These are phyloP conservation scores for Trichosporon sp. DNA, from an alignment of 1,284 basidiomycete genomes.

Conservation along the genomic window DNA sequence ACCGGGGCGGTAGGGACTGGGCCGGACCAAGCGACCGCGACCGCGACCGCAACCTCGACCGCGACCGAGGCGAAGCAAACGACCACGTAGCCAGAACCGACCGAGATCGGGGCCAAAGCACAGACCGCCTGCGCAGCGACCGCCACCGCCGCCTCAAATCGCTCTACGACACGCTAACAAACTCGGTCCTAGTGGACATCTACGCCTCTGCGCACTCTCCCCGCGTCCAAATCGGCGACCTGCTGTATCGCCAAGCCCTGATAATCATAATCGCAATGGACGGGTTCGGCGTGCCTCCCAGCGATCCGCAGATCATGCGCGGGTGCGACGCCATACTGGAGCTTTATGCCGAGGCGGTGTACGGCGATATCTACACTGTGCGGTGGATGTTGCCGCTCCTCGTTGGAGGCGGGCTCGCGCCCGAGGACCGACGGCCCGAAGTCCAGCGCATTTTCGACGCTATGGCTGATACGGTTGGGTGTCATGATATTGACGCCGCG, in stretches of 20 bases:
- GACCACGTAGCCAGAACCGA: too few species aligned
- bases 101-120: too few species aligned
- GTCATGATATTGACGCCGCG: constrained; percentile 10
- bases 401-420: constrained; percentile 3
- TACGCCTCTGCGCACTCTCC: constrained; percentile 11
- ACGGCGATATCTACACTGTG: constrained; percentile 12
- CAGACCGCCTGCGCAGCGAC: too few species aligned
- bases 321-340: constrained; percentile 14
- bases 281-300: constrained; percentile 1
- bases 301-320: constrained; percentile 2
- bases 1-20: too few species aligned
- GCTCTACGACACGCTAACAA: constrained; percentile 6
- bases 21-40: too few species aligned
- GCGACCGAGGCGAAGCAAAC: not conserved
- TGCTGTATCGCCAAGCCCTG: constrained; percentile 9
- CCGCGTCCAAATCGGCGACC: constrained; percentile 12
- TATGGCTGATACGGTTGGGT: constrained; percentile 14
- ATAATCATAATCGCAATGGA: constrained; percentile 10
- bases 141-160: not conserved
- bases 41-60: not conserved
- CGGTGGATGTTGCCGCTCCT: constrained; percentile 15
- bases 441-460: constrained; percentile 9
- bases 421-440: constrained; percentile 1
- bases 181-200: constrained; percentile 6
- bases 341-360: constrained; percentile 12